Base-by-base conservation (phyloP, 805 yeast species). In the Candida schatavii region DNA sequence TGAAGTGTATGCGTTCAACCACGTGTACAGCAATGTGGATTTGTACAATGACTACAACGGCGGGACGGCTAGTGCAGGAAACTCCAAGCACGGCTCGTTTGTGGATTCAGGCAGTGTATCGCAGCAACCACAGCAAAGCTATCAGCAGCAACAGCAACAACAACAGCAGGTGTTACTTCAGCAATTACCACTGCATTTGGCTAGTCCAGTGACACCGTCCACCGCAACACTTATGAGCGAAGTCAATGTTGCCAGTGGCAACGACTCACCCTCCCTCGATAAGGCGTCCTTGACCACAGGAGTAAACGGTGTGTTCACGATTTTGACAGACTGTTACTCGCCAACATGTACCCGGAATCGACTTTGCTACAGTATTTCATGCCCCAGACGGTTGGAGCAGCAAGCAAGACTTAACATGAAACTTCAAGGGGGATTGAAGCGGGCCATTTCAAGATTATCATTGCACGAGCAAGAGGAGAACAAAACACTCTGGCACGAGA, bases 331-430 rank as follows among this genome's bases (percentile, higher is more conserved):
- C 56, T 93, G 99, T 65, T 93, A 93, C 57, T 89, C 97, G 0
- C 96, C 99, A 26, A 93, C 99, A 0, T 93, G 99, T 65, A 83
- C 96, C 4, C 72, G 95, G 39, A 95, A 88, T 54, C 72, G 79
- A 26, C 68, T 91, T 30, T 93, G 99, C 64, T 93, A 93, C 64
- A 86, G 96, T 33, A 90, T 93, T 51, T 95, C 97, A 10, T 93
- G 99, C 66, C 99, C 99, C 13, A 77, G 97, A 51, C 77, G 98
- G 47, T 70, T 93, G 38, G 98, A 91, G 63, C 98, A 93, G 62
- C 98, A 91, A 58, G 96, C 96, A 3, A 74, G 98, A 45, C 74
- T 88, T 39, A 89, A 90, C 53, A 75, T 88, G 80, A 87, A 87
- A 59, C 88, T 93, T 2, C 85, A 85, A 54, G 93, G 95, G 34